phyloP scores from a whole-genome alignment of 2,329 filamentous ascomycete species.

The Conoideocrella luteorostrata region DNA sequence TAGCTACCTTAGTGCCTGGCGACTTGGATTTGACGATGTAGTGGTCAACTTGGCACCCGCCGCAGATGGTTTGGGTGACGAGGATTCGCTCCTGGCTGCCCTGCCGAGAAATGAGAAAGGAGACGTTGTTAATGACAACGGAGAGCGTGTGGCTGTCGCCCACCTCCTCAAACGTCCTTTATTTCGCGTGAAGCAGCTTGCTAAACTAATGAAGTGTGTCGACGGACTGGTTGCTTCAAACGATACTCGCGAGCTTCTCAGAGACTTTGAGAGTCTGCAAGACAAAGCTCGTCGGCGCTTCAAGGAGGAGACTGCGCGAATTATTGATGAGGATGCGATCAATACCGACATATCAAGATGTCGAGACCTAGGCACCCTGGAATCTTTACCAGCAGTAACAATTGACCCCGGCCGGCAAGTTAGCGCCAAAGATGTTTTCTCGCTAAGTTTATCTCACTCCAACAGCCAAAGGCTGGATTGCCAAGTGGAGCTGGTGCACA shows the following conservation, averaged over 20 bases:
- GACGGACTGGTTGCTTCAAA: slow-evolving; percentile 48
- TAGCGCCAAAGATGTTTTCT: slow-evolving; percentile 83
- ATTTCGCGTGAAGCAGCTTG: slow-evolving; percentile 79
- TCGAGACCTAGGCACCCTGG: slow-evolving; percentile 72
- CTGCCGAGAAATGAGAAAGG: slow-evolving; percentile 58
- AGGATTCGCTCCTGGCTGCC: slow-evolving; percentile 52
- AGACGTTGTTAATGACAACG: slow-evolving; percentile 64
- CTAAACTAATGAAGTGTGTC: slow-evolving; percentile 71
- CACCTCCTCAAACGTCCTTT: slow-evolving; percentile 86
- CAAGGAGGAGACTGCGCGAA: slow-evolving; percentile 62
- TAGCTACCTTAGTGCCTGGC: slow-evolving; percentile 82
- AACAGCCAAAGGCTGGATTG: slow-evolving; percentile 87
- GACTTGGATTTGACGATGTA: slow-evolving; percentile 88
- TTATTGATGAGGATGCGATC: slow-evolving; percentile 77
- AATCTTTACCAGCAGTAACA: slow-evolving; percentile 59
- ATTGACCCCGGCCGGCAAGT: slow-evolving; percentile 79
- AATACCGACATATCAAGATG: slow-evolving; percentile 75
- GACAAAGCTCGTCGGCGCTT: slow-evolving; percentile 63
- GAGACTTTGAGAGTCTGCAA: slow-evolving; percentile 64
- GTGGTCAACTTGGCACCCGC: slow-evolving; percentile 85
- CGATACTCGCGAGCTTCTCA: slow-evolving; percentile 32
- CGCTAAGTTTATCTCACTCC: slow-evolving; percentile 77
- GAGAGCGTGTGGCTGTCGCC: slow-evolving; percentile 88
- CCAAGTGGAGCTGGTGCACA: slow-evolving; percentile 76
- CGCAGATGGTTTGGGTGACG: slow-evolving; percentile 44